Evolutionary conservation across 108 stramenopile species (phyloP), one percentile per base, ranked within the genome.

Genomic region (Cyclostephanos invisitatus): DNA sequence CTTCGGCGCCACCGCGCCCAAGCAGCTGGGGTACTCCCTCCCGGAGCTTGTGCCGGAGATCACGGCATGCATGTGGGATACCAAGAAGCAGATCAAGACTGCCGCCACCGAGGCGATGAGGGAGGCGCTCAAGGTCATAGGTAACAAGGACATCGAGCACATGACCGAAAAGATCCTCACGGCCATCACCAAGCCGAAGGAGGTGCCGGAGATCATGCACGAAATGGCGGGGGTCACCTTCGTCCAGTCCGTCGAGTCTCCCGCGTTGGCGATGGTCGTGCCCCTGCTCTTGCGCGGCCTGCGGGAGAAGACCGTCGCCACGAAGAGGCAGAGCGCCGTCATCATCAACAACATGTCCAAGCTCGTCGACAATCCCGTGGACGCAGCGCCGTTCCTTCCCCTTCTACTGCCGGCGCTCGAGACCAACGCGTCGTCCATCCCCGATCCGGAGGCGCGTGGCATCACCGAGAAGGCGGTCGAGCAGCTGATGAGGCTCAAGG

Each of bases 311-410:
- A 69, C 61, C 42, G 94, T 79, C 27, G 92, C 96, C 40, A 93
- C 95, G 46, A 99, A 99, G 87, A 91, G 97, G 67, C 97, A 97
- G 81, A 95, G 98, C 44, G 97, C 98, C 54, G 95, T 98, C 28
- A 98, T 99, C 79, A 98, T 97, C 59, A 94, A 97, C 84, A 98
- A 98, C 86, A 98, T 99, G 94, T 91, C 89, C 80, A 95, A 95
- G 84, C 97, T 99, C 79, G 96, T 98, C 2, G 96, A 97, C 74
- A 96, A 99, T 70, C 90, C 97, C 7, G 63, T 94, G 64, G 95
- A 96, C 73, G 90, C 98, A 46, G 94, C 96, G 62, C 98, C 99
- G 37, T 99, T 99, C 86, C 86, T 99, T 37, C 89, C 95, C 22
- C 85, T 89, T 40, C 83, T 99, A 61, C 82, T 99, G 12, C 96